phyloP scores from a whole-genome alignment of 192 early-diverging fungal species.

The Spinellus fusiger region DNA sequence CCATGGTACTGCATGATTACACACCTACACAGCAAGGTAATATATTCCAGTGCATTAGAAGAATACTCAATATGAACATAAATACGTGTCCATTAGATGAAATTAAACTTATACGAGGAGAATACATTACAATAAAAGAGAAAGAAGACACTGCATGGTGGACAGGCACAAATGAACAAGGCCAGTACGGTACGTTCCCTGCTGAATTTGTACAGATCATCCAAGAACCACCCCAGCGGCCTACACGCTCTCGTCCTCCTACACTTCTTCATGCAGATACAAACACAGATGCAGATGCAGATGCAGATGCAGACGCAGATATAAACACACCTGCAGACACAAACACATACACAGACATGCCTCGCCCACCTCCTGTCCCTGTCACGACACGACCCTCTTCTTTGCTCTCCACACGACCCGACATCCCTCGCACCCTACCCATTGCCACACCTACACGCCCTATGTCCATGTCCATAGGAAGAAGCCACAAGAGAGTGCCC shows the following conservation, averaged over 20 bases:
- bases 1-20: slow-evolving; percentile 40
- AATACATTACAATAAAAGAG: slow-evolving; percentile 38
- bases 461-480: slow-evolving; percentile 1
- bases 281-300: not conserved
- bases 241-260: slow-evolving; percentile 18
- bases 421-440: not conserved
- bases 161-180: slow-evolving; percentile 46
- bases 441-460: not conserved
- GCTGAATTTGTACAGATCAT: slow-evolving; percentile 42
- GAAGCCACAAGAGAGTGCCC: slow-evolving; percentile 6
- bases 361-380: slow-evolving; percentile 23
- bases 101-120: slow-evolving; percentile 37
- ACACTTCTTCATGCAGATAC: slow-evolving; percentile 19
- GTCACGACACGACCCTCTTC: slow-evolving; percentile 25
- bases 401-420: slow-evolving; percentile 1
- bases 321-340: not conserved
- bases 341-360: not conserved
- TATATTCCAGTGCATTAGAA: not conserved
- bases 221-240: slow-evolving; percentile 18
- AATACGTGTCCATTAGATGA: slow-evolving; percentile 34
- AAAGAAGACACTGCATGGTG: slow-evolving; percentile 51
- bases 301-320: not conserved
- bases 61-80: not conserved
- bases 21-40: slow-evolving; percentile 42
- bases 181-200: slow-evolving; percentile 48